phyloP scores from a whole-genome alignment of 2,329 filamentous ascomycete species.

The Blumeria hordei region DNA sequence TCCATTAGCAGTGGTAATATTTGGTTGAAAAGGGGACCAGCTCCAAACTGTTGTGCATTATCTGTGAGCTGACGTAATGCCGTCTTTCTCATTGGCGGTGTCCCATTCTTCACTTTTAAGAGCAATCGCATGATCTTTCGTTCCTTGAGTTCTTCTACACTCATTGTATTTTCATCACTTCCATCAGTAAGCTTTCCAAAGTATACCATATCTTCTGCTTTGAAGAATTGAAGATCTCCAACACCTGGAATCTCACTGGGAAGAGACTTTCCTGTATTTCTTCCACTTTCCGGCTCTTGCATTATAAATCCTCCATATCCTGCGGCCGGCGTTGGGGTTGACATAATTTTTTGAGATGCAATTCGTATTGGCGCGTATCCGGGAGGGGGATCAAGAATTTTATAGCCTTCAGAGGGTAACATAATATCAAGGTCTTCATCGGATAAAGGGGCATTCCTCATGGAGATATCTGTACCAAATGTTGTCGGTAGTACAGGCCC shows the following conservation, averaged over 20 bases:
- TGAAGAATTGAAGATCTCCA: constrained; percentile 92
- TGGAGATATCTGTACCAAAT: constrained; percentile 63
- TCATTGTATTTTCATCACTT: constrained; percentile 72
- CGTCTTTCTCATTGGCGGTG: constrained; percentile 95
- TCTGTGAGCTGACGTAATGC: constrained; percentile 91
- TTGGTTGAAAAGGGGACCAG: constrained; percentile 85
- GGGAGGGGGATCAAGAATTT: constrained; percentile 69
- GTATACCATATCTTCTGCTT: constrained; percentile 95
- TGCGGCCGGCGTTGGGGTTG: constrained; percentile 47
- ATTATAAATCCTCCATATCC: constrained; percentile 59
- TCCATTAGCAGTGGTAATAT: constrained; percentile 95
- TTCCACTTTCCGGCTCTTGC: constrained; percentile 73
- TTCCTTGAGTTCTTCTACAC: constrained; percentile 89
- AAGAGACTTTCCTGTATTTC: constrained; percentile 67
- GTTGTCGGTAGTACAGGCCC: constrained; percentile 26
- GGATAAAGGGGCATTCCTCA: constrained; percentile 57
- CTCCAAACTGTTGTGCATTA: constrained; percentile 88
- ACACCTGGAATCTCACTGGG: constrained; percentile 91
- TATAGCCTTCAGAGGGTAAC: constrained; percentile 79
- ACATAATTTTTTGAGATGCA: constrained; percentile 49
- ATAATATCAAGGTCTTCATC: constrained; percentile 88
- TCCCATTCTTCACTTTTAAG: constrained; percentile 97
- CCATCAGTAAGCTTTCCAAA: constrained; percentile 94
- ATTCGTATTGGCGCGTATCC: constrained; percentile 72
- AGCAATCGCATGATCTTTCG: constrained; percentile 94